Percentiles rank a stretch among this genome's conserved stretches.
Evolutionary conservation across 2,329 filamentous ascomycete species (phyloP).

Genomic region (Acrodontium crateriforme): DNA sequence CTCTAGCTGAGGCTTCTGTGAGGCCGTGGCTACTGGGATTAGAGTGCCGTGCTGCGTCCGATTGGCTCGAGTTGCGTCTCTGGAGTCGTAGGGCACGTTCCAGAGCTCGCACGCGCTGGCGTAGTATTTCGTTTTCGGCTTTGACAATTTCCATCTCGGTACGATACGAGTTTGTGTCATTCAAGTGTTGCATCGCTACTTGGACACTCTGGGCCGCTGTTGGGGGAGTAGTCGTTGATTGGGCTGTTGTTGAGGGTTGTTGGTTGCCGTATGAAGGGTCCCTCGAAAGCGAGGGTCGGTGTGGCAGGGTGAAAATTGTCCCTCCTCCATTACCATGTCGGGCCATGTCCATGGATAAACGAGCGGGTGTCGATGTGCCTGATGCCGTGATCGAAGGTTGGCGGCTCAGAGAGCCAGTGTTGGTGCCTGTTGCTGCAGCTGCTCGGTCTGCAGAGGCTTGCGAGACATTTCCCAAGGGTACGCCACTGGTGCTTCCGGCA

Average conservation of each 20-base stretch:
- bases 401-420: conserved; percentile 13
- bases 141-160: conserved; percentile 36
- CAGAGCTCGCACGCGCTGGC: conserved; percentile 33
- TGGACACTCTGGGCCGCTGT: conserved; percentile 9
- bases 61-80: conserved; percentile 18
- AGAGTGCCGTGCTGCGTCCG: conserved; percentile 14
- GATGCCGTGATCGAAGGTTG: conserved; percentile 21
- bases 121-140: conserved; percentile 34
- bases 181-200: conserved; percentile 15
- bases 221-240: conserved; percentile 8
- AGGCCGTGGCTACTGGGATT: conserved; percentile 5
- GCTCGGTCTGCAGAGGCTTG: conserved; percentile 24
- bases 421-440: conserved; percentile 15
- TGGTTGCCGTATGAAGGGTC: conserved; percentile 14
- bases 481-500: conserved; percentile 8
- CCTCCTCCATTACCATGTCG: conserved; percentile 6
- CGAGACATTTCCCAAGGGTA: conserved; percentile 14
- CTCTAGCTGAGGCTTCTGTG: not conserved
- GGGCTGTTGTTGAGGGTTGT: conserved; percentile 13
- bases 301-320: conserved; percentile 15
- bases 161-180: conserved; percentile 30
- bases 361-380: conserved; percentile 22
- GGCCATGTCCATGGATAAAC: conserved; percentile 17
- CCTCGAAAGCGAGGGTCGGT: conserved; percentile 21
- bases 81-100: conserved; percentile 28